Percentiles rank a stretch among this genome's conserved stretches.
Conservation (phyloP, 306 rosid genomes). For the Hippophae tibetana region DNA sequence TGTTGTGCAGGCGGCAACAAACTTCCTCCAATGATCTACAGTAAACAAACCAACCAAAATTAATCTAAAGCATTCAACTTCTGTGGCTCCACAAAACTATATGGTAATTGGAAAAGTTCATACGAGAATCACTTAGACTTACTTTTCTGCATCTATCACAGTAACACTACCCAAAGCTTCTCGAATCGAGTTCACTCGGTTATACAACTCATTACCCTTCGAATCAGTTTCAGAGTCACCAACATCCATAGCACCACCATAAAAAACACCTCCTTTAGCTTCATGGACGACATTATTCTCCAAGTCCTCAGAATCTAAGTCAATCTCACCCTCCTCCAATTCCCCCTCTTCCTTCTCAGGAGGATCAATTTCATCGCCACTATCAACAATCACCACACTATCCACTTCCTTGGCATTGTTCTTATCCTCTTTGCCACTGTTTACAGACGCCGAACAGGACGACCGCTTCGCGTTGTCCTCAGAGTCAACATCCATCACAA, state of each 20-base stretch:
- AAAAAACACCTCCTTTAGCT: conserved; percentile 2
- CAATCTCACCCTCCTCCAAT: conserved; percentile 99
- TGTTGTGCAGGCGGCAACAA: conserved; percentile 38
- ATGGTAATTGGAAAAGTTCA: conserved; percentile 3
- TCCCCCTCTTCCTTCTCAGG: conserved; percentile 84
- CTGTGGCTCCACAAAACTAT: background rate
- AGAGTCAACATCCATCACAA: conserved; percentile 50
- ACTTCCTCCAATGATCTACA: conserved; percentile 68
- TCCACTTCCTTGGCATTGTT: conserved; percentile 20
- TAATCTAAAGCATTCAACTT: conserved; percentile 3
- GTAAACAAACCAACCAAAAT: conserved; percentile 23
- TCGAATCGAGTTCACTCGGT: conserved; percentile 24
- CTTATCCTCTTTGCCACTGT: conserved; percentile 10
- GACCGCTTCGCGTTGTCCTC: conserved; percentile 31
- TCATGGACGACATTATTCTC: conserved; percentile 5
- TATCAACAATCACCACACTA: conserved; percentile 21
- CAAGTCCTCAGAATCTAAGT: conserved; percentile 47
- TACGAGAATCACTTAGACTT: conserved; percentile 32
- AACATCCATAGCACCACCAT: conserved; percentile 10
- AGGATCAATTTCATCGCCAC: conserved; percentile 36
- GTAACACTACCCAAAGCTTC: conserved; percentile 43
- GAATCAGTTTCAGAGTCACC: conserved; percentile 23
- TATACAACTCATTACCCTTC: conserved; percentile 19
- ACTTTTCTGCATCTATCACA: conserved; percentile 56
- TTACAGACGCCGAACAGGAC: conserved; percentile 17